Percentiles rank a stretch among this genome's conserved stretches.
Evolutionary conservation across 2,329 filamentous ascomycete genomes (phyloP).

Genomic region (Colletotrichum cereale): DNA sequence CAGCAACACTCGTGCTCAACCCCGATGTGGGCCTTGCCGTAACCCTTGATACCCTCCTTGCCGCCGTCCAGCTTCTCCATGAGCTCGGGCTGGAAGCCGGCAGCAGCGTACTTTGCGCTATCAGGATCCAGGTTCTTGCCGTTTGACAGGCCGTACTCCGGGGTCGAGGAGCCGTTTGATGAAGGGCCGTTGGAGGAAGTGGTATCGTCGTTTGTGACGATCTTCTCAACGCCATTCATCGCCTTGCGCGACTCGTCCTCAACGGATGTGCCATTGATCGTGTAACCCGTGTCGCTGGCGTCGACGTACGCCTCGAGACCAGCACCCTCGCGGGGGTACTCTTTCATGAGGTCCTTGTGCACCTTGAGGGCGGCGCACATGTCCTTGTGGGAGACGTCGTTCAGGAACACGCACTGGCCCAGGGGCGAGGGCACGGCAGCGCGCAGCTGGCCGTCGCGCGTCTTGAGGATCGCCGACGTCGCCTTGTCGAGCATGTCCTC

Average conservation of each 20-base stretch:
- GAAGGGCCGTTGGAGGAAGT: conserved; percentile 1
- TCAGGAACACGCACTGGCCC: conserved; percentile 76
- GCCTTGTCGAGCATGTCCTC: conserved; percentile 74
- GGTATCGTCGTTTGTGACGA: conserved; percentile 9
- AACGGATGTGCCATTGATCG: conserved; percentile 47
- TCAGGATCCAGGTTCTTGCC: conserved; percentile 21
- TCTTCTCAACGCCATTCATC: conserved; percentile 11
- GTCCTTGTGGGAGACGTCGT: conserved; percentile 73
- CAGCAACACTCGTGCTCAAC: conserved; percentile 13
- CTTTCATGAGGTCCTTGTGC: conserved; percentile 74
- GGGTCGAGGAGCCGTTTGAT: conserved; percentile 5
- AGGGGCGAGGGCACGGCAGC: conserved; percentile 77
- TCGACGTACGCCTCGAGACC: conserved; percentile 79
- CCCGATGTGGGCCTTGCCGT: conserved; percentile 11
- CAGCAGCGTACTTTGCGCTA: neutral
- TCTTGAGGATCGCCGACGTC: conserved; percentile 78
- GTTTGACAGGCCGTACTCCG: conserved; percentile 27
- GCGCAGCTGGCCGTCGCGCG: conserved; percentile 75
- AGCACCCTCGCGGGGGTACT: conserved; percentile 72
- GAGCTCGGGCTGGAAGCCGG: neutral
- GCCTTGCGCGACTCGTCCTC: conserved; percentile 8
- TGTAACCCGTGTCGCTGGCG: conserved; percentile 74
- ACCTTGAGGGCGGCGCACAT: conserved; percentile 69
- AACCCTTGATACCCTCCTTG: neutral
- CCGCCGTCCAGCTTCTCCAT: conserved; percentile 12